Evolutionary conservation across 768 basidiomycete species (phyloP).

Genomic region (Kwoniella sp.): DNA sequence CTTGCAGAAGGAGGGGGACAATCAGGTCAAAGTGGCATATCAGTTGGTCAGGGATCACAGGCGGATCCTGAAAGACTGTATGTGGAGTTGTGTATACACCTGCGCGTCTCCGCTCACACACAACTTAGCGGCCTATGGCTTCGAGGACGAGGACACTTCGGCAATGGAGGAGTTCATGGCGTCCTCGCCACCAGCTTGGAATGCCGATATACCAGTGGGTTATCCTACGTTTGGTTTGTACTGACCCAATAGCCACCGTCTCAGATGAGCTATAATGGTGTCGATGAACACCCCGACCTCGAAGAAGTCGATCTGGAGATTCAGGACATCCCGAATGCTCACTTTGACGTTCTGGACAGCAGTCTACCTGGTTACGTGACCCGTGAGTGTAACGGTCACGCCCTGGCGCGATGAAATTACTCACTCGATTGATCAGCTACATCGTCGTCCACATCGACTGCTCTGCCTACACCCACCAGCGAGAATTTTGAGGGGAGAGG

Average conservation of each 20-base stretch:
- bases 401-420: not conserved
- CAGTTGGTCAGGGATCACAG: slow-evolving; percentile 85
- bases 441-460: slow-evolving; percentile 6
- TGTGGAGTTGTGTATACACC: slow-evolving; percentile 56
- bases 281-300: slow-evolving; percentile 76
- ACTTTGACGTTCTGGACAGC: slow-evolving; percentile 83
- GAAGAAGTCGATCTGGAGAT: slow-evolving; percentile 60
- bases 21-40: slow-evolving; percentile 94
- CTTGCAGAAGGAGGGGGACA: slow-evolving; percentile 78
- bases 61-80: slow-evolving; percentile 75
- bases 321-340: slow-evolving; percentile 59
- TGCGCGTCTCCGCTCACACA: too few species aligned
- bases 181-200: slow-evolving; percentile 51
- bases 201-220: slow-evolving; percentile 45
- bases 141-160: slow-evolving; percentile 60
- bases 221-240: too few species aligned
- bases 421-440: slow-evolving; percentile 1
- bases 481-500: not conserved
- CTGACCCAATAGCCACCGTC: slow-evolving; percentile 24
- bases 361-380: slow-evolving; percentile 61
- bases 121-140: slow-evolving; percentile 35
- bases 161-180: slow-evolving; percentile 52
- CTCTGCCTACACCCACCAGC: not conserved
- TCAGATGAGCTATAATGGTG: slow-evolving; percentile 41
- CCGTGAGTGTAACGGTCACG: slow-evolving; percentile 28